Conservation (phyloP, 2,329 filamentous ascomycete species). For the Scortechinia acanthostroma region DNA sequence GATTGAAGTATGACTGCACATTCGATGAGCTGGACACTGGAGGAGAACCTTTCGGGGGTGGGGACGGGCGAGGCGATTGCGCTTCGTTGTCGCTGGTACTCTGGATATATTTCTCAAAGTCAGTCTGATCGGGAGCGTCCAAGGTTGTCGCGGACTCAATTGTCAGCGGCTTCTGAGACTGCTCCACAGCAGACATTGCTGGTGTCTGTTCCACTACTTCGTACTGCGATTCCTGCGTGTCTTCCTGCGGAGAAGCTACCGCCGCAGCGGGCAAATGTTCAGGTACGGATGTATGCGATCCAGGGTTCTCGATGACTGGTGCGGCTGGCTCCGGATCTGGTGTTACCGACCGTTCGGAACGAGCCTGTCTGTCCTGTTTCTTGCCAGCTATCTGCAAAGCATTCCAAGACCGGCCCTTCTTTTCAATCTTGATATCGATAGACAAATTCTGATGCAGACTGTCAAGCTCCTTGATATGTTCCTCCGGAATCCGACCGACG, state of each 20-base stretch:
- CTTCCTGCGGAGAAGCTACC: background rate
- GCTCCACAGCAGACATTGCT: background rate
- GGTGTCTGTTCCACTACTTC: background rate
- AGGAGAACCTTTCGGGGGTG: slow-evolving; percentile 23
- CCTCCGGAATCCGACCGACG: slow-evolving; percentile 27
- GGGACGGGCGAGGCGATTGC: slow-evolving; percentile 13
- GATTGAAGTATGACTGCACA: slow-evolving; percentile 32
- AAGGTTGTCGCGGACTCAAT: slow-evolving; percentile 19
- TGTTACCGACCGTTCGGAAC: background rate
- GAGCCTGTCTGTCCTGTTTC: background rate
- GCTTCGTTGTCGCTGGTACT: slow-evolving; percentile 10
- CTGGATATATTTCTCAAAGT: slow-evolving; percentile 29
- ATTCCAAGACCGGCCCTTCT: slow-evolving; percentile 22
- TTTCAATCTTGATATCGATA: slow-evolving; percentile 25
- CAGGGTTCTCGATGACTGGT: background rate
- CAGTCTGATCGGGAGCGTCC: slow-evolving; percentile 6
- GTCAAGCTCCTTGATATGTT: slow-evolving; percentile 28
- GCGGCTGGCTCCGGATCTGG: too few species aligned
- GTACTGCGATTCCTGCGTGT: background rate
- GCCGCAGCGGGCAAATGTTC: background rate
- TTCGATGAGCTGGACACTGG: slow-evolving; percentile 16
- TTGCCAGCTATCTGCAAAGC: background rate
- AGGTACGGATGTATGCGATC: background rate
- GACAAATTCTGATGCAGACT: slow-evolving; percentile 24
- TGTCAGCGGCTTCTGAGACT: slow-evolving; percentile 9